These are phyloP conservation scores for Sanghuangporus weigelae DNA, from an alignment of 1,284 basidiomycete genomes.

Conservation along the genomic window DNA sequence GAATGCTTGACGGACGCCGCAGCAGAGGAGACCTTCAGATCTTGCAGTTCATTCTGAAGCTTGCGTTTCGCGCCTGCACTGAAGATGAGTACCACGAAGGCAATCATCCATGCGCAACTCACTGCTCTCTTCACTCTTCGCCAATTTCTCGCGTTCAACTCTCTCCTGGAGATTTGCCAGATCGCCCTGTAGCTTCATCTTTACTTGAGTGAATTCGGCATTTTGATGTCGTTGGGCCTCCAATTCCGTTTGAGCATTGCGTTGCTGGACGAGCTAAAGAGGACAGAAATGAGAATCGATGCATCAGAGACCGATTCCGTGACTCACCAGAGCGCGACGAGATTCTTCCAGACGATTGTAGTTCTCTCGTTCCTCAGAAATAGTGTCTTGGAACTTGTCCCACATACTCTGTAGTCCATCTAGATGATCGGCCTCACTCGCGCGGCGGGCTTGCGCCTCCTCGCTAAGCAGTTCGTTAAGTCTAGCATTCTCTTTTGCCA, in stretches of 20 bases:
- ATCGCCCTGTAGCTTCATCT: constrained; percentile 56
- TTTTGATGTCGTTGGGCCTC: constrained; percentile 58
- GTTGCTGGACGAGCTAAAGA: constrained; percentile 58
- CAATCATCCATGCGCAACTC: constrained; percentile 17
- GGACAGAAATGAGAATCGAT: constrained; percentile 2
- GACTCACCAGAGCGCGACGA: constrained; percentile 60
- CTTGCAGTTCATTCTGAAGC: constrained; percentile 57
- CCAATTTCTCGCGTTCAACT: constrained; percentile 45
- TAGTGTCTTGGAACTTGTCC: constrained; percentile 62
- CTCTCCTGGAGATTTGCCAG: constrained; percentile 49
- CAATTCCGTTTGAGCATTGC: constrained; percentile 57
- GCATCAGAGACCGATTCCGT: neutral
- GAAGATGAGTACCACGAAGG: constrained; percentile 1
- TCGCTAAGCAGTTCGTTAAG: constrained; percentile 55
- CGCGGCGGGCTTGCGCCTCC: constrained; percentile 58
- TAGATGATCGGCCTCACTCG: constrained; percentile 56
- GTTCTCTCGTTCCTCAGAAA: constrained; percentile 54
- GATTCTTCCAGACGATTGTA: constrained; percentile 64
- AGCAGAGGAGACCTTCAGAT: constrained; percentile 58
- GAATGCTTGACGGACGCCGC: constrained; percentile 56
- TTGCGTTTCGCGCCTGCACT: constrained; percentile 51
- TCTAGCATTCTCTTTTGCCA: constrained; percentile 55
- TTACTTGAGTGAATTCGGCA: constrained; percentile 50
- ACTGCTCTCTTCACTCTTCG: constrained; percentile 60
- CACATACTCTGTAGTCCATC: constrained; percentile 64